Conservation (phyloP, 768 basidiomycete genomes). For the Boletales sp. region DNA sequence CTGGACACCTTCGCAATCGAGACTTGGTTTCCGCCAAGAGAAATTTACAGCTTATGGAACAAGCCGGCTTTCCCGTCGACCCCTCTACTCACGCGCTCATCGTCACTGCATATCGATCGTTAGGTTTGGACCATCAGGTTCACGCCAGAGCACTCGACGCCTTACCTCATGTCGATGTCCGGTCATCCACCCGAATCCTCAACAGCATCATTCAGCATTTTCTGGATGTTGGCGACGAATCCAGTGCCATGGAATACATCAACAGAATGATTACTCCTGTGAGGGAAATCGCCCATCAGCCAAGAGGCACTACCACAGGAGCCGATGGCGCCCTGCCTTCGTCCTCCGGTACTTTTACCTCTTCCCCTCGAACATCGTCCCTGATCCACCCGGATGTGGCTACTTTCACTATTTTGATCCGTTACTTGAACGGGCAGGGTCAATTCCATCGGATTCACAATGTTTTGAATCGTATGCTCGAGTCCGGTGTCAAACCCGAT, state of each 20-base stretch:
- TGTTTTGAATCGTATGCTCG: slow-evolving; percentile 47
- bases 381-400: slow-evolving; percentile 45
- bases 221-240: slow-evolving; percentile 52
- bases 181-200: slow-evolving; percentile 49
- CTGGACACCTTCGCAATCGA: slow-evolving; percentile 66
- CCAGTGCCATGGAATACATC: slow-evolving; percentile 44
- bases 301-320: slow-evolving; percentile 26
- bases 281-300: slow-evolving; percentile 16
- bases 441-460: slow-evolving; percentile 44
- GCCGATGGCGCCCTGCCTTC: slow-evolving; percentile 26
- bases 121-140: slow-evolving; percentile 57
- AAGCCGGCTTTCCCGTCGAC: slow-evolving; percentile 51
- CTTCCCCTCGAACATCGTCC: slow-evolving; percentile 3
- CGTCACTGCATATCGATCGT: slow-evolving; percentile 51
- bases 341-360: not conserved
- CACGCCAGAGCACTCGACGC: slow-evolving; percentile 48
- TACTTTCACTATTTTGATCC: slow-evolving; percentile 64
- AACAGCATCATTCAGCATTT: slow-evolving; percentile 67
- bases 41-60: slow-evolving; percentile 54
- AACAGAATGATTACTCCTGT: slow-evolving; percentile 48
- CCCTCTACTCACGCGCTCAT: slow-evolving; percentile 59
- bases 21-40: slow-evolving; percentile 54
- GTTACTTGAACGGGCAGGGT: slow-evolving; percentile 43
- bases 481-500: slow-evolving; percentile 42
- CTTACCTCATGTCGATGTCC: slow-evolving; percentile 39